phyloP scores from a whole-genome alignment of 2,329 filamentous ascomycete genomes.

The Pyrenophora tritici-repentis region DNA sequence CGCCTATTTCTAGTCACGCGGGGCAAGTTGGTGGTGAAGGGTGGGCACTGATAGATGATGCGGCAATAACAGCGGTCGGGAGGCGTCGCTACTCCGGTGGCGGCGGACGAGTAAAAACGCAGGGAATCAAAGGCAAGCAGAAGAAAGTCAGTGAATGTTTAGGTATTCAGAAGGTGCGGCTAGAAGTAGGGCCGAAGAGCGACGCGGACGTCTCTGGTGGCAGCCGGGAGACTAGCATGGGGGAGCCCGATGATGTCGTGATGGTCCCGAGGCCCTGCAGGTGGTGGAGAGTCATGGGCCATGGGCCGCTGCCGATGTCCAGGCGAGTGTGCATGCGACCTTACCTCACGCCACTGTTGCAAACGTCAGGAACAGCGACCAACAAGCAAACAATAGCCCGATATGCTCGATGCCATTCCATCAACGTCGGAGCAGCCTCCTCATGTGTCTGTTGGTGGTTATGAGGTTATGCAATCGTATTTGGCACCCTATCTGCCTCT shows the following conservation, averaged over 20 bases:
- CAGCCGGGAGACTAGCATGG: neutral
- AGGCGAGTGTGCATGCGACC: constrained; percentile 3
- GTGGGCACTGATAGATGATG: constrained; percentile 20
- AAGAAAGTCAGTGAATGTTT: neutral
- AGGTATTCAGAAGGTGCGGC: neutral
- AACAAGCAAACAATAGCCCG: neutral
- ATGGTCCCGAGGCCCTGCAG: neutral
- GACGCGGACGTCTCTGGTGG: neutral
- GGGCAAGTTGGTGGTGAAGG: constrained; percentile 7
- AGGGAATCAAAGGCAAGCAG: neutral
- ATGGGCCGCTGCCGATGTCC: neutral
- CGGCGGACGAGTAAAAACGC: neutral
- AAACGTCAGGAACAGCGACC: neutral
- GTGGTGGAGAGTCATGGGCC: neutral
- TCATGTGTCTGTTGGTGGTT: too few species aligned
- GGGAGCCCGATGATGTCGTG: constrained; percentile 9
- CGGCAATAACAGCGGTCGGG: constrained; percentile 21
- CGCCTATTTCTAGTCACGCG: constrained; percentile 10
- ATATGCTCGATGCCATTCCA: neutral
- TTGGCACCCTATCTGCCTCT: too few species aligned
- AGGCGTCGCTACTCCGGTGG: constrained; percentile 9
- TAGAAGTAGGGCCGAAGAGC: neutral
- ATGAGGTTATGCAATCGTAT: too few species aligned
- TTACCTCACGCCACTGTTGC: neutral
- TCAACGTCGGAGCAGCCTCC: too few species aligned